Conservation (phyloP, 331 rosid species). For the Pyrus hybrid region DNA sequence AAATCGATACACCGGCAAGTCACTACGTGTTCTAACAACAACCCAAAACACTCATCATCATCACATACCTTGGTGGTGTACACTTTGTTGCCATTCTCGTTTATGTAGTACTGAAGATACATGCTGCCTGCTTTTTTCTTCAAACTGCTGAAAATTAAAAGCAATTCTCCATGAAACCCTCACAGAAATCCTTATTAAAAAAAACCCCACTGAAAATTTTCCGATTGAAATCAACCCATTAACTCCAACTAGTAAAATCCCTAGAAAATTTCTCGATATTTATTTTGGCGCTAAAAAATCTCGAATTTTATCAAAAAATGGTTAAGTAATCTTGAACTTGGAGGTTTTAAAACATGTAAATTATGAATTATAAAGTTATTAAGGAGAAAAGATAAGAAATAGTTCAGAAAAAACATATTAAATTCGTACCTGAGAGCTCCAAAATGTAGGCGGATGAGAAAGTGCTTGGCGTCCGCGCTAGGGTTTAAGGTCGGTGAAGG, state of each 20-base stretch:
- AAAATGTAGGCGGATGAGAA: neutral
- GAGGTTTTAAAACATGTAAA: neutral
- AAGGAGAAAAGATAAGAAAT: neutral
- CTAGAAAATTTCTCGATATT: neutral
- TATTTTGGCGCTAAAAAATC: neutral
- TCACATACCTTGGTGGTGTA: slow-evolving; percentile 76
- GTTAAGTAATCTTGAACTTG: neutral
- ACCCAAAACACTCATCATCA: neutral
- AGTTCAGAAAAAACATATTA: neutral
- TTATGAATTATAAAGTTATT: too few relatives aligned
- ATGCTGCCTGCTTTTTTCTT: slow-evolving; percentile 17
- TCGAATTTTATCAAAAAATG: neutral
- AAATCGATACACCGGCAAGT: neutral
- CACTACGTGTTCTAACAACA: neutral
- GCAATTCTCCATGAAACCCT: neutral
- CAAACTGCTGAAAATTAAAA: slow-evolving; percentile 13
- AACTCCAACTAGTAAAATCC: neutral
- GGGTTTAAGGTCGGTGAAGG: neutral
- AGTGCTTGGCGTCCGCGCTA: neutral
- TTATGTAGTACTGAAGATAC: slow-evolving; percentile 91
- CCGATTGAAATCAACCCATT: neutral
- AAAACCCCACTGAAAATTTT: neutral
- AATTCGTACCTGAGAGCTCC: neutral
- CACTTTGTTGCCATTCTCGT: slow-evolving; percentile 84
- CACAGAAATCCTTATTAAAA: neutral